Evolutionary conservation across 2,329 filamentous ascomycete species (phyloP), one percentile per base, ranked within the genome.

Genomic region (Alternaria novae-zelandiae): DNA sequence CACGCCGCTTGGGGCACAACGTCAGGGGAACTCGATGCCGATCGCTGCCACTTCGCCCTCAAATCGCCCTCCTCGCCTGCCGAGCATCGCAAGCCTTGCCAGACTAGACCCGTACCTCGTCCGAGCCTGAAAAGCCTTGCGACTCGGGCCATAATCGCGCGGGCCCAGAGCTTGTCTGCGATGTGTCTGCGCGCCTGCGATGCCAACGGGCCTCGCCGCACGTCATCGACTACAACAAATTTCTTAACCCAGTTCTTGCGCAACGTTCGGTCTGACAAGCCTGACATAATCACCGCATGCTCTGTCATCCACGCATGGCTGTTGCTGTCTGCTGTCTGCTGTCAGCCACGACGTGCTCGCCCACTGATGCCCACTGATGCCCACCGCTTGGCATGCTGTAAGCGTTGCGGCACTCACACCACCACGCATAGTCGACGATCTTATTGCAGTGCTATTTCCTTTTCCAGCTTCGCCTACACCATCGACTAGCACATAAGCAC

Each of bases 1-100:
- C 63, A 65, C 56, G 17, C 59, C 57, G 62, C 67, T 41, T 41
- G 61, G 62, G 61, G 36, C 20, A 13, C 6, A 36, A 54, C 63
- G 63, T 65, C 66, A 65, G 66, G 66, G 67, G 66, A 61, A 61
- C 8, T 28, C 45, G 54, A 47, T 54, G 63, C 59, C 54, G 56
- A 59, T 66, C 57, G 45, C 54, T 51, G 59, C 59, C 59, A 36
- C 43, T n/a, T 36, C 46, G 56, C 56, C 23, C 23, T 26, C 36
- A 3, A 41, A 41, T 41, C 36, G 36, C 36, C 36, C 36, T 41
- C 36, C 36, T 41, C 45, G 45, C 23, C 23, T 49, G 20, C 49
- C 49, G 49, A 23, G 12, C 28, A 51, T 55, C 53, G 57, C 55
- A 65, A 62, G 64, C 62, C 62, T 63, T 67, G 61, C 62, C 50